Conservation (phyloP, 129 eudicot species). For the Chrysanthemum seticuspe region DNA sequence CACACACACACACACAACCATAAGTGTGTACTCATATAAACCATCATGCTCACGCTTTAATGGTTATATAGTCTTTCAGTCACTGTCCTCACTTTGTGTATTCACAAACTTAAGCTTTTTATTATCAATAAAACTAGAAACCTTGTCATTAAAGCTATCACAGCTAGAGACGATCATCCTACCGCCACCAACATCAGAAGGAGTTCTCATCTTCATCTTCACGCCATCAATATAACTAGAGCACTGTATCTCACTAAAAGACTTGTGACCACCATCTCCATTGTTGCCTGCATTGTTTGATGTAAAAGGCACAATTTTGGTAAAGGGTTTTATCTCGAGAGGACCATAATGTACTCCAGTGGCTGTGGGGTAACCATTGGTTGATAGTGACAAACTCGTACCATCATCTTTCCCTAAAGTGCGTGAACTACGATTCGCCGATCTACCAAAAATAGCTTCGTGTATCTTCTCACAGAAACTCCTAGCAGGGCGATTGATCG, state of each 20-base stretch:
- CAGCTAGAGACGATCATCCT: slow-evolving; percentile 7
- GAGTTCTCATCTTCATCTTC: slow-evolving; percentile 39
- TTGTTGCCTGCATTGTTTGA: neutral
- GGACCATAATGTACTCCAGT: slow-evolving; percentile 8
- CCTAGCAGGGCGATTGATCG: neutral
- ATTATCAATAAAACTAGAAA: slow-evolving; percentile 38
- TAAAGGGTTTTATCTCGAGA: neutral
- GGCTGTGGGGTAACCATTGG: neutral
- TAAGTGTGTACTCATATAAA: neutral
- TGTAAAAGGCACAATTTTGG: slow-evolving; percentile 1
- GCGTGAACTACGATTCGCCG: neutral
- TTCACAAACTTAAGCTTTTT: slow-evolving; percentile 40
- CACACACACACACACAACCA: too few relatives aligned
- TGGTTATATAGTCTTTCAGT: neutral
- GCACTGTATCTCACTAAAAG: slow-evolving; percentile 22
- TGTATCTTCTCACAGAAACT: slow-evolving; percentile 25
- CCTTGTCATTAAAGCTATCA: slow-evolving; percentile 54
- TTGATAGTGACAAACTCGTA: neutral
- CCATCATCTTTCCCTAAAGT: neutral
- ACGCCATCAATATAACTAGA: slow-evolving; percentile 31
- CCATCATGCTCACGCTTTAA: neutral
- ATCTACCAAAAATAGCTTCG: slow-evolving; percentile 16
- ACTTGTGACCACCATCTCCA: neutral
- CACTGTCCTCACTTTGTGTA: slow-evolving; percentile 17
- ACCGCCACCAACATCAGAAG: slow-evolving; percentile 23